phyloP scores from a whole-genome alignment of 768 basidiomycete genomes.

The Hericium alpestre region DNA sequence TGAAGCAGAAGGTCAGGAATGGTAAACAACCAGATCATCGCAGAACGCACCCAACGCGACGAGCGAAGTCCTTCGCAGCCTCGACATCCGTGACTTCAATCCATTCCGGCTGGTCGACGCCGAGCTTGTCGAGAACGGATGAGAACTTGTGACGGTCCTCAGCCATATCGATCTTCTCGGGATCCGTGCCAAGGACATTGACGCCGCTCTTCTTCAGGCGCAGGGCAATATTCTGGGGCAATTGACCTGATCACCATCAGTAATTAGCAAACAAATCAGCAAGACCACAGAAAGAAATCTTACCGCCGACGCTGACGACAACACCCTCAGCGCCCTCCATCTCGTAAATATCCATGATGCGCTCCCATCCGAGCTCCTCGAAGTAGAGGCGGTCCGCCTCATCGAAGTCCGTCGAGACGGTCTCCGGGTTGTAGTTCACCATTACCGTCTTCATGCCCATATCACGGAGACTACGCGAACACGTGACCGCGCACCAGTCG shows the following conservation, averaged over 20 bases:
- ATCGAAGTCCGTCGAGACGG: slow-evolving; percentile 98
- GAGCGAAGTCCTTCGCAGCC: slow-evolving; percentile 85
- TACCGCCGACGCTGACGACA: slow-evolving; percentile 93
- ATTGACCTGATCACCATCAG: slow-evolving; percentile 51
- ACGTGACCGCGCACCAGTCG: slow-evolving; percentile 99
- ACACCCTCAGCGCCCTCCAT: slow-evolving; percentile 88
- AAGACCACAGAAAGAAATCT: slow-evolving; percentile 16
- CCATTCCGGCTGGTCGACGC: slow-evolving; percentile 97
- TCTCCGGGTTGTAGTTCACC: slow-evolving; percentile 99
- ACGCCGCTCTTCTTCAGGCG: slow-evolving; percentile 85
- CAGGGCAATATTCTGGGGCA: slow-evolving; percentile 97
- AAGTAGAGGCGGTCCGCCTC: slow-evolving; percentile 99
- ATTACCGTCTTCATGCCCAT: slow-evolving; percentile 95
- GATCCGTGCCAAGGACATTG: slow-evolving; percentile 93
- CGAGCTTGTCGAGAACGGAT: slow-evolving; percentile 85
- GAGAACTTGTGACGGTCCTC: slow-evolving; percentile 99
- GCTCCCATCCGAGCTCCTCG: slow-evolving; percentile 94
- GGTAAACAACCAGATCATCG: background rate
- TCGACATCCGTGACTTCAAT: slow-evolving; percentile 80
- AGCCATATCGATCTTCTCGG: slow-evolving; percentile 88
- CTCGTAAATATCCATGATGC: slow-evolving; percentile 99
- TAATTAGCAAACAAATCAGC: background rate
- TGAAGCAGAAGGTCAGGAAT: slow-evolving; percentile 18
- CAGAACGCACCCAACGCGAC: slow-evolving; percentile 60
- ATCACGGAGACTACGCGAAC: slow-evolving; percentile 81